Evolutionary conservation across 1,139 yeast genomes (phyloP), one percentile per base, ranked within the genome.

Genomic region (Williopsis jadinii): DNA sequence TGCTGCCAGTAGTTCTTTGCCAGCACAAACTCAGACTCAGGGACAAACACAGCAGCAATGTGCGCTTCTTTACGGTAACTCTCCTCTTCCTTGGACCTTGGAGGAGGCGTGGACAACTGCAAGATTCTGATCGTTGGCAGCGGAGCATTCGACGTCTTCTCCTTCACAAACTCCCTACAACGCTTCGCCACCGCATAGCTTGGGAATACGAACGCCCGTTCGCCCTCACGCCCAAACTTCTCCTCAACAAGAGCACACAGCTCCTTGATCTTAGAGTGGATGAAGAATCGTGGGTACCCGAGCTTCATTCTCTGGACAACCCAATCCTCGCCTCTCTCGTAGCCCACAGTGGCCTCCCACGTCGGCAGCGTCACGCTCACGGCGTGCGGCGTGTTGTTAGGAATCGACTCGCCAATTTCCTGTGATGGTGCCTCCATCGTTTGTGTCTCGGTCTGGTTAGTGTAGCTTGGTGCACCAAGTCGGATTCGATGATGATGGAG

Each of bases 1-100:
- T 90, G 97, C 59, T 90, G 97, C 98, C 98, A 92, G 63, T 85
- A 92, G 53, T 78, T 79, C 59, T 87, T 88, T 30, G 94, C 92
- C 6, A 84, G 59, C 1, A 68, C 78, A 33, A 50, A 55, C 39
- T 74, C 76, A 3, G 64, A 57, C 3, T 70, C 67, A 0, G 86
- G 86, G 54, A 83, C 81, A 52, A 92, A 84, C 3, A 87, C 86
- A 28, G 80, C 84, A 0, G 92, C 84, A 43, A 90, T 74, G 39
- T 74, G 73, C 8, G 90, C 76, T 47, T 79, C 90, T 19, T 77
- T 66, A 44, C 78, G 69, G 44, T 73, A 73, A 2, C 78, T 71
- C 42, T 66, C 70, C 50, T 83, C 90, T 32, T 73, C 77, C 11
- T 73, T 79, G 19, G 64, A 71, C 30, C 65, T 62, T 2, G 92